Base-by-base conservation (phyloP, 306 rosid genomes). In the Potentilla sterilis region DNA sequence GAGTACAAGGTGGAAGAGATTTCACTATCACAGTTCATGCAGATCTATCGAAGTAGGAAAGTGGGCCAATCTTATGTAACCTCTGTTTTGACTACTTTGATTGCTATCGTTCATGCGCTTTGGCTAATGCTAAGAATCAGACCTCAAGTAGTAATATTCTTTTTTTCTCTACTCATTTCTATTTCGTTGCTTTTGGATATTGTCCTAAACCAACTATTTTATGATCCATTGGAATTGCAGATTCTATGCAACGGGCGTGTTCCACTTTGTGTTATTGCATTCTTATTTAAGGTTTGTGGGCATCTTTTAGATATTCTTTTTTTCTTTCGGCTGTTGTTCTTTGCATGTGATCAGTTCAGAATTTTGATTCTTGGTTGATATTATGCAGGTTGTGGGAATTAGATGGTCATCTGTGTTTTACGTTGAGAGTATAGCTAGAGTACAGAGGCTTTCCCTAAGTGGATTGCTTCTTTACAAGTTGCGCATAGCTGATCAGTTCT, bases 391-490 rank as follows among this genome's bases (percentile, higher is more conserved):
- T 64, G 44, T 64, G 44, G 44, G 94, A 72, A 82, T 92, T 83
- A 83, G 86, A 75, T 92, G 99, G 97, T 95, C 96, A 35, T 92
- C 92, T 16, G 86, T 92, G 75, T 92, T 95, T 81, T 92, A 95
- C 46, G 89, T 95, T 18, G 99, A 95, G 87, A 95, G 99, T 78
- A 92, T 95, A 77, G 99, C 99, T 52, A 90, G 99, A 87, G 99
- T 95, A 79, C 88, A 84, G 78, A 88, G 90, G 77, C 96, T 92
- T 42, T 95, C 97, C 66, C 78, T 96, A 65, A 92, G 98, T 81
- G 99, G 97, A 66, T 78, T 89, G 81, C 92, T 95, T 82, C 88
- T 95, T 21, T 92, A 95, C 86, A 90, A 92, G 86, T 82, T 90
- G 62, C 49, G 71, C 75, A 85, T 92, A 70, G 96, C 92, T 18